Base-by-base conservation (phyloP, 805 yeast species). In the Ogataea nitratoaversa region DNA sequence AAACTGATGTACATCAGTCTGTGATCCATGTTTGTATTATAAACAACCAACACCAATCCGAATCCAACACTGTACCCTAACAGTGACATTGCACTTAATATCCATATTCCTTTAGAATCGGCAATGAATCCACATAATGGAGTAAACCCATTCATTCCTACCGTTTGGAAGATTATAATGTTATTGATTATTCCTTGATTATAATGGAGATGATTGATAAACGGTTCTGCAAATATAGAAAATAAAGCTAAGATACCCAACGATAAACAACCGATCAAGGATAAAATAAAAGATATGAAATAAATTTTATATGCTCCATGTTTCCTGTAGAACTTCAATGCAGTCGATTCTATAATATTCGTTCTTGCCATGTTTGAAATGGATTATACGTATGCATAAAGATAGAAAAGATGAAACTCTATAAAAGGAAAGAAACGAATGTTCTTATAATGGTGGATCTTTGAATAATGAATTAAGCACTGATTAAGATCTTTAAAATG, bases 111-210 rank as follows among this genome's bases (percentile, higher is more conserved):
- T 49, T 79, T 81, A 19, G 79, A 68, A 57, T 89, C 96, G 1
- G 95, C 93, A 36, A 86, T 67, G 46, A 82, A 76, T 0, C 97
- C 97, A 40, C 88, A 63, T 2, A 84, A 56, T 0, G 97, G 96
- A 2, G 89, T 78, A 17, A 88, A 80, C 27, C 84, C 62, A 59
- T 89, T 90, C 79, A 85, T 78, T 4, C 96, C 97, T 40, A 86
- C 56, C 11, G 85, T 85, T 8, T 84, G 81, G 18, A 78, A 70
- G 28, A 87, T 80, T 22, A 93, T 84, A 19, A 90, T 78, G 40
- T 75, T 66, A 63, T 91, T 91, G 56, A 76, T 70, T 41, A 68
- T 64, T 30, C 84, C 65, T 49, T 87, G 88, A 0, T 82, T 58
- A 54, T 83, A 79, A 2, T 78, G 75, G 33, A 83, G 62, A 19